Evolutionary conservation across 2,329 filamentous ascomycete genomes (phyloP), one percentile per base, ranked within the genome.

Genomic region (Chrysoporthe cubensis): DNA sequence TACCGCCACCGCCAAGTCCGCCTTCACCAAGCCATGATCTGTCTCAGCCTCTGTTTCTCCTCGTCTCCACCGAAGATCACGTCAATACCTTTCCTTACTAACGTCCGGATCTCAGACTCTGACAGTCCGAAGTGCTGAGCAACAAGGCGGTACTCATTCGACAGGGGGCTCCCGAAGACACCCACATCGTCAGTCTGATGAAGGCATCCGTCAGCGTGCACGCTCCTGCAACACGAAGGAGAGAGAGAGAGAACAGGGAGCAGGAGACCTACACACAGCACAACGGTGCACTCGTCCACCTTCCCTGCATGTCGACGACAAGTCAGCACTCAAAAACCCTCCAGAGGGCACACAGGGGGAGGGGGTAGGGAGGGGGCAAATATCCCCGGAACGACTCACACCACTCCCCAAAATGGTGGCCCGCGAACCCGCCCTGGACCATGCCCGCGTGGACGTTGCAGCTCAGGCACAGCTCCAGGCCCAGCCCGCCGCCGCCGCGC

Each of bases 381-480:
- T 26, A 26, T 26, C 26, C 26, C 26, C 26, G 26, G 16, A 13
- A 64, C 6, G 11, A 65, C 68, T 63, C 43, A 69, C 80, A 84
- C 92, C 92, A 96, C 74, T 88, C 84, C 16, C 90, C 89, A 78
- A 96, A 94, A 80, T 96, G 92, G 77, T 96, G 92, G 61, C 88
- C 88, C 67, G 84, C 82, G 69, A 85, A 87, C 7, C 88, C 86
- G 0, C 91, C 90, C 1, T 82, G 79, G 62, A 91, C 88, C 87
- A 96, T 88, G 71, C 88, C 88, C 1, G 90, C 90, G 71, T 90
- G 87, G 1, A 96, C 91, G 73, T 96, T 96, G 77, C 92, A 95
- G 71, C 89, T 93, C 69, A 96, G 79, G 70, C 92, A 96, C 48
- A 96, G 76, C 78, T 96, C 92, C 14, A 96, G 77, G 2, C 90